Conservation (phyloP, 352 stramenopile genomes). For the Phytophthora brassicae region DNA sequence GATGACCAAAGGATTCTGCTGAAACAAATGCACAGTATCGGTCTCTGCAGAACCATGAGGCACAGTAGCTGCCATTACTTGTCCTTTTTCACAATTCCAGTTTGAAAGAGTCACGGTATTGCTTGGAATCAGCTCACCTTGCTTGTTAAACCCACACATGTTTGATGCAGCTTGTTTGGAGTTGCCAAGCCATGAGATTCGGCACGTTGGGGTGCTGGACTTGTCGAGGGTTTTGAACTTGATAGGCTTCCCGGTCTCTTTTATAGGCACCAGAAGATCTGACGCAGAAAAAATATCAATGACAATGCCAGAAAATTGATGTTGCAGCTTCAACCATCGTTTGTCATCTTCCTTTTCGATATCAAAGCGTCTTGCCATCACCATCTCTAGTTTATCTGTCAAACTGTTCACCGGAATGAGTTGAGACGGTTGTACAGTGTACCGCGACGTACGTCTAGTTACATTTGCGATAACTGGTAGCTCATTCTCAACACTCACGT, state of each 20-base stretch:
- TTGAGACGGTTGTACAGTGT: constrained; percentile 12
- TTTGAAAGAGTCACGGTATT: constrained; percentile 10
- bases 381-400: constrained; percentile 29
- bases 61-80: constrained; percentile 20
- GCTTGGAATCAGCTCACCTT: constrained; percentile 32
- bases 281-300: constrained; percentile 53
- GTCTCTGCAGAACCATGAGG: constrained; percentile 11
- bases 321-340: constrained; percentile 36
- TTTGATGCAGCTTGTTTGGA: constrained; percentile 8
- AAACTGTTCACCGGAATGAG: constrained; percentile 57
- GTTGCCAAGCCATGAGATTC: constrained; percentile 55
- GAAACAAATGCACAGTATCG: constrained; percentile 32
- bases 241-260: neutral
- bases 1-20: constrained; percentile 28
- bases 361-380: constrained; percentile 44
- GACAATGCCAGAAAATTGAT: constrained; percentile 42
- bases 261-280: constrained; percentile 34
- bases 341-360: constrained; percentile 11
- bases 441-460: constrained; percentile 4
- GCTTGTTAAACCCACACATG: constrained; percentile 7
- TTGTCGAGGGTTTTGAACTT: constrained; percentile 16
- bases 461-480: neutral
- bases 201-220: constrained; percentile 30
- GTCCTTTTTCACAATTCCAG: constrained; percentile 19
- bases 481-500: constrained; percentile 41